These are phyloP conservation scores for Neurospora crassa DNA, from an alignment of 2,329 filamentous ascomycete genomes.

Conservation along the genomic window DNA sequence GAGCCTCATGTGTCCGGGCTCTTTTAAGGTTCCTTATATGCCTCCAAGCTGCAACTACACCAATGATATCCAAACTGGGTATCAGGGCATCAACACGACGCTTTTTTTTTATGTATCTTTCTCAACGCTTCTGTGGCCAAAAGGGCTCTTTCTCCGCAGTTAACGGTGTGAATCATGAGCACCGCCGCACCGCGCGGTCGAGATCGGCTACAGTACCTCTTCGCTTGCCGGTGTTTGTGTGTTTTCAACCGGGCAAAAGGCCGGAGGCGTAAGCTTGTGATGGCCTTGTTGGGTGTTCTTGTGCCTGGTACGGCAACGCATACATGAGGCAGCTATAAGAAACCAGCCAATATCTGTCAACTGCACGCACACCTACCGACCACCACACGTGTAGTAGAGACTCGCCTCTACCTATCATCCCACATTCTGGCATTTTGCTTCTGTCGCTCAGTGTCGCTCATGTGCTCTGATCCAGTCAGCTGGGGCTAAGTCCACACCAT, in stretches of 20 bases:
- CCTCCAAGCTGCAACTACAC: background rate
- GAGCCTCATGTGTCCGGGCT: background rate
- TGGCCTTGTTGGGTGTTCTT: background rate
- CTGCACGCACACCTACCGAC: background rate
- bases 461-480: background rate
- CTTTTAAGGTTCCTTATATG: background rate
- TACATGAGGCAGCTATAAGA: background rate
- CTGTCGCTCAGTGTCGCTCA: background rate
- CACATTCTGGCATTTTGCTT: background rate
- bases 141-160: background rate
- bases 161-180: background rate
- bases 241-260: background rate
- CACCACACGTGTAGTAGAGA: background rate
- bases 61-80: background rate
- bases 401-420: background rate
- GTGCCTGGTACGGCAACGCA: background rate
- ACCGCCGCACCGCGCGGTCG: background rate
- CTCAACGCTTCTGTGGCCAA: background rate
- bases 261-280: background rate
- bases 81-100: background rate
- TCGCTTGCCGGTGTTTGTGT: background rate
- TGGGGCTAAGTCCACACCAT: background rate
- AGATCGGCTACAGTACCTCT: background rate
- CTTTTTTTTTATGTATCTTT: background rate
- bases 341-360: background rate